Evolutionary conservation across 495 filamentous ascomycete species (phyloP).

Genomic region (Penicillium longicatenatum): DNA sequence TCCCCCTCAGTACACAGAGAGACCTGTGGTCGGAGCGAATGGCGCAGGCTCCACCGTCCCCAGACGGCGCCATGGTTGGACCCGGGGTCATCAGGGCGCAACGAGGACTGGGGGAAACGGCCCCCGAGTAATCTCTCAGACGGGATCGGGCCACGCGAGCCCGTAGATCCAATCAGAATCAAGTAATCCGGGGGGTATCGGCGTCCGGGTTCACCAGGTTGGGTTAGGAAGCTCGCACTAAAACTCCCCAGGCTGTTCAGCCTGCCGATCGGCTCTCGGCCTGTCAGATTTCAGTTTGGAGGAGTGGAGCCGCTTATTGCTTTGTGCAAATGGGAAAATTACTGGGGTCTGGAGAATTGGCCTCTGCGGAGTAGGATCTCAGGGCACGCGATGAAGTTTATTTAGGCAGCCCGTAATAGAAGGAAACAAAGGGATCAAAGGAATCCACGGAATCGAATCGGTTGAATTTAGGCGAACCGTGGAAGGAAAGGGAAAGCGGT

Average conservation of each 20-base stretch:
- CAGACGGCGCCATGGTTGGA: not conserved
- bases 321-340: not conserved
- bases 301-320: conserved; percentile 6
- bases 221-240: conserved; percentile 17
- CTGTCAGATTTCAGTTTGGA: conserved; percentile 12
- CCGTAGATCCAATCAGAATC: conserved; percentile 11
- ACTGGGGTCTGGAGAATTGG: not conserved
- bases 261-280: conserved; percentile 20
- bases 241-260: not conserved
- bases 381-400: not conserved
- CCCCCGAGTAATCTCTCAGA: conserved; percentile 9
- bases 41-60: not conserved
- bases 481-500: not conserved
- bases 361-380: no score
- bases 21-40: not conserved
- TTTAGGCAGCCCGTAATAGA: not conserved
- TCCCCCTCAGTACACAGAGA: not conserved
- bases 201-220: conserved; percentile 24
- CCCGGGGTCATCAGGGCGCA: conserved; percentile 1
- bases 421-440: not conserved
- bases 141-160: conserved; percentile 18
- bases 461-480: not conserved
- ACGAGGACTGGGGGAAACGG: conserved; percentile 7
- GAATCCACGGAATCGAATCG: no score
- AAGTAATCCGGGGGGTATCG: conserved; percentile 3